Evolutionary conservation across 2,329 filamentous ascomycete genomes (phyloP), one percentile per base, ranked within the genome.

Genomic region (Xylariales sp.): DNA sequence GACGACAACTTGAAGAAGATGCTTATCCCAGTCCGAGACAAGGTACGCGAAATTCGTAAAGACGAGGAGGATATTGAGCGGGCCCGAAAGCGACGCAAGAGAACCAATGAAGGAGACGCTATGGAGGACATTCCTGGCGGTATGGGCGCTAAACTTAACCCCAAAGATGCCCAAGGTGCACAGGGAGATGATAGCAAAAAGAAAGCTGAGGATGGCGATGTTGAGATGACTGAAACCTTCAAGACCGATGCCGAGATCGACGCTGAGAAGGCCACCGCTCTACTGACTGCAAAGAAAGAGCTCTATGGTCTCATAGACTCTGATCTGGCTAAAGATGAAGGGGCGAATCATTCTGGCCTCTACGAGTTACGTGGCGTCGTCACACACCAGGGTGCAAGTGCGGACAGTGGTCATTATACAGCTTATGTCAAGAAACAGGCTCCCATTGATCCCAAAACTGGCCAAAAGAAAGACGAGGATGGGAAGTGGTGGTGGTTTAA

Each of bases 401-500:
- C 93, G 15, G 93, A 98, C 65, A 96, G 91, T 53, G 93, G 93
- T 6, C 93, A 98, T 65, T 98, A 98, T 71, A 98, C 94, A 5
- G 84, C 90, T 0, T 98, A 95, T 59, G 87, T 98, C 51, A 98
- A 97, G 76, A 96, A 98, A 75, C 74, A 83, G 44, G 83, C 78
- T 0, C 66, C 71, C 8, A 66, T 88, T 41, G 85, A 94, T 51
- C 73, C 83, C 13, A 79, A 81, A 54, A 87, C 83, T 15, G 88
- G 87, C 49, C 87, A 88, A 69, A 72, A 79, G 53, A 80, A 78
- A 38, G 81, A 85, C 55, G 88, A 95, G 57, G 88, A 95, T 56
- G 89, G 87, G 50, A 95, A 89, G 54, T 98, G 93, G 93, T 98
- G 93, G 91, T 98, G 93, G 91, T 98, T 98, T 75, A 97, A 98